A percentile compares a stretch with the other conserved stretches of the same genome.
Evolutionary conservation across 768 basidiomycete species (phyloP).

Genomic region (Pleurotus salmoneostramineus): DNA sequence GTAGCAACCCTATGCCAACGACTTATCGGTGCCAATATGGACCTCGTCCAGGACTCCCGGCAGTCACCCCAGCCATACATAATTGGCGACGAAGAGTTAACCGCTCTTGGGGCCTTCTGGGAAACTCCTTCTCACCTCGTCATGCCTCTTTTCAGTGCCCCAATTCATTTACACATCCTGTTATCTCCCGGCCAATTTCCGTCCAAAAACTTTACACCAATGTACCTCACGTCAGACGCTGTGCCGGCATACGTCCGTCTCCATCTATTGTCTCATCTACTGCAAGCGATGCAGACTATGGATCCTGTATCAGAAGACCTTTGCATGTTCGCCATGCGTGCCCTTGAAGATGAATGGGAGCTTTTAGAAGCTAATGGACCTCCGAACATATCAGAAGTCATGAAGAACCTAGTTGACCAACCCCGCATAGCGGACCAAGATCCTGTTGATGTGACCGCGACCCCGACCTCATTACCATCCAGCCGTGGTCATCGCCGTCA

Average conservation of each 20-base stretch:
- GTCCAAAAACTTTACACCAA: constrained; percentile 50
- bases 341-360: constrained; percentile 71
- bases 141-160: constrained; percentile 64
- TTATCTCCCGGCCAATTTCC: constrained; percentile 42
- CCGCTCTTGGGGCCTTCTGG: constrained; percentile 54
- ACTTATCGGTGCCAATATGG: constrained; percentile 43
- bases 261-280: constrained; percentile 67
- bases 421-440: constrained; percentile 9
- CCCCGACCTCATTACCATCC: neutral
- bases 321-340: constrained; percentile 63
- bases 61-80: constrained; percentile 18
- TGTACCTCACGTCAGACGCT: constrained; percentile 69
- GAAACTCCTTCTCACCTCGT: constrained; percentile 42
- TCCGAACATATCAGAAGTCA: constrained; percentile 67
- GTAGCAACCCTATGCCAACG: constrained; percentile 49
- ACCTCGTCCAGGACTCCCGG: neutral
- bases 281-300: constrained; percentile 49
- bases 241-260: constrained; percentile 80
- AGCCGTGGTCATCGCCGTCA: constrained; percentile 13
- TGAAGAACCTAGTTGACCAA: constrained; percentile 52
- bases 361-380: constrained; percentile 64
- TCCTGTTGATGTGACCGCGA: neutral
- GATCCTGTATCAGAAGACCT: constrained; percentile 69
- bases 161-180: constrained; percentile 65
- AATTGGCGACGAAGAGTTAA: constrained; percentile 41